Conservation (phyloP, 306 rosid genomes). For the Vigna nakashimae region DNA sequence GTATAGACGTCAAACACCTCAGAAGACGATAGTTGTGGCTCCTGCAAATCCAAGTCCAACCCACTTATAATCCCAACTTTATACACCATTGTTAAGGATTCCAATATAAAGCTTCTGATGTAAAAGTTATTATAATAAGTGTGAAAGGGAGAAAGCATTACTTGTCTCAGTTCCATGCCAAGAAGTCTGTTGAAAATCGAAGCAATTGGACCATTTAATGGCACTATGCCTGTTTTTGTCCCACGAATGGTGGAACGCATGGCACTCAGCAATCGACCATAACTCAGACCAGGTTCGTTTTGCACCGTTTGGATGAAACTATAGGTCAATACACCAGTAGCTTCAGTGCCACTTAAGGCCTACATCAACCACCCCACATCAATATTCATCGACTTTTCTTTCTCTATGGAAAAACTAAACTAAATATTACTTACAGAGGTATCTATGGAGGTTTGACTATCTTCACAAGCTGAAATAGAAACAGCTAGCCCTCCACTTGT, state of each 20-base stretch:
- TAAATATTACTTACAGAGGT: slow-evolving; percentile 41
- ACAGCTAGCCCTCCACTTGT: slow-evolving; percentile 42
- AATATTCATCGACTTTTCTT: background rate
- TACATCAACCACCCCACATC: slow-evolving; percentile 25
- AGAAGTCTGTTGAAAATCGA: slow-evolving; percentile 42
- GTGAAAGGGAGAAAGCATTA: background rate
- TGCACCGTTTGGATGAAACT: slow-evolving; percentile 57
- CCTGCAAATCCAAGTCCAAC: slow-evolving; percentile 44
- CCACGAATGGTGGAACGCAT: slow-evolving; percentile 52
- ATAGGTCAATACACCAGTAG: slow-evolving; percentile 61
- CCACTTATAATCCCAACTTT: slow-evolving; percentile 6
- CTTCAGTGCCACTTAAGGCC: slow-evolving; percentile 51
- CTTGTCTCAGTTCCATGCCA: slow-evolving; percentile 39
- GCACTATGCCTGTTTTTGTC: slow-evolving; percentile 43
- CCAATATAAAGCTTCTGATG: background rate
- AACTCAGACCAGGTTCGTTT: slow-evolving; percentile 50
- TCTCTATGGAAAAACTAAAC: no score
- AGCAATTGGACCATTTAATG: slow-evolving; percentile 38
- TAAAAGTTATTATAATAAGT: background rate
- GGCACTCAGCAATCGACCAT: slow-evolving; percentile 48
- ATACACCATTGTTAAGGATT: background rate
- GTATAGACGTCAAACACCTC: slow-evolving; percentile 53
- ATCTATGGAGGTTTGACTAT: slow-evolving; percentile 31
- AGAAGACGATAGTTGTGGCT: slow-evolving; percentile 59
- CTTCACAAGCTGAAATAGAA: slow-evolving; percentile 49